Conservation (phyloP, 148 eudicot species). For the Selenicereus undatus region DNA sequence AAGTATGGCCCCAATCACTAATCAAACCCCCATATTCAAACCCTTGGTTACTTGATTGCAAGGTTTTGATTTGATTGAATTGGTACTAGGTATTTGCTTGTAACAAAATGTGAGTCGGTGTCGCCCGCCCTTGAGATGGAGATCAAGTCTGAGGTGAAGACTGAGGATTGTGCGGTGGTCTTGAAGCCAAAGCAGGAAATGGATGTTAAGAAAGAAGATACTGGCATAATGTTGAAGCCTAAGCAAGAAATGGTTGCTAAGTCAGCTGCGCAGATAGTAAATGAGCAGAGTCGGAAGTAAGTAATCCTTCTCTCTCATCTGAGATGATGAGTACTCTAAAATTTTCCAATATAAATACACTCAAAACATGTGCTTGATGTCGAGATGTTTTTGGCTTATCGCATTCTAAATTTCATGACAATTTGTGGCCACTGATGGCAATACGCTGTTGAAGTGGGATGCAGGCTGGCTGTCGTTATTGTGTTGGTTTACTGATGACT, state of each 20-base stretch:
- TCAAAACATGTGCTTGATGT: not conserved
- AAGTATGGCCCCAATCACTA: constrained; percentile 42
- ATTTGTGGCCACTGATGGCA: not conserved
- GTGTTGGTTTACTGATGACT: not conserved
- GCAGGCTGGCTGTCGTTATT: too few species aligned
- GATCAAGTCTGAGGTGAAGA: constrained; percentile 42
- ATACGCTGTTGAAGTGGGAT: too few species aligned
- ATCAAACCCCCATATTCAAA: not conserved
- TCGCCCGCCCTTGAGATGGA: constrained; percentile 84
- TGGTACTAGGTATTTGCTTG: constrained; percentile 61
- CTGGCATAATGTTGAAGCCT: constrained; percentile 64
- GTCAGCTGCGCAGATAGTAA: constrained; percentile 91
- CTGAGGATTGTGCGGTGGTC: constrained; percentile 22
- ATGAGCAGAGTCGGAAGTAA: constrained; percentile 79
- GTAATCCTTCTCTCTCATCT: constrained; percentile 13
- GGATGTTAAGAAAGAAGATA: constrained; percentile 31
- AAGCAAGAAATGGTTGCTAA: constrained; percentile 65
- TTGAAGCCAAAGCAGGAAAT: constrained; percentile 34
- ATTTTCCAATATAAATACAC: not conserved
- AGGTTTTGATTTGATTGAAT: not conserved
- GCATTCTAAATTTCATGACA: not conserved
- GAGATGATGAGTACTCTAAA: not conserved
- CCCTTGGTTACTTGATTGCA: not conserved
- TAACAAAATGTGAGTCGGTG: constrained; percentile 64
- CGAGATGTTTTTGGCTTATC: not conserved